Evolutionary conservation across 2,329 filamentous ascomycete species (phyloP).

Genomic region (Xenoacremonium recifei): DNA sequence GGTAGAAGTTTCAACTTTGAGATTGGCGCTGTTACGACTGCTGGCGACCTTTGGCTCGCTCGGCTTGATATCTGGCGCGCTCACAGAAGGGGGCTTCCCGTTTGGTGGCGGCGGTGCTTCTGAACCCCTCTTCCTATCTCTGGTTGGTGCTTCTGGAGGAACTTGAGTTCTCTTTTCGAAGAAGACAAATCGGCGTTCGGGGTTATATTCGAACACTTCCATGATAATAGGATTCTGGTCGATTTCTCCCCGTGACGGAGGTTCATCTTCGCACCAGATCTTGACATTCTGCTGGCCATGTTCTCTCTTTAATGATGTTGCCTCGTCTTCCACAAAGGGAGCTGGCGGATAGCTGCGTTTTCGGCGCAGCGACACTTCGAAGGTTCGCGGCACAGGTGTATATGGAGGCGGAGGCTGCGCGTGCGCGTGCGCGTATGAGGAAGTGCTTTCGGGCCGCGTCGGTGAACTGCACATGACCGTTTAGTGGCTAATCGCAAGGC

Average conservation of each 20-base stretch:
- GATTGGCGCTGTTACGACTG: too few relatives aligned
- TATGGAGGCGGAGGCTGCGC: conserved; percentile 17
- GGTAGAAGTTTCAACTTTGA: conserved; percentile 14
- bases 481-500: conserved; percentile 11
- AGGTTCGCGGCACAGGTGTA: conserved; percentile 14
- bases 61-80: conserved; percentile 14
- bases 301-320: conserved; percentile 60
- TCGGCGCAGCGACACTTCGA: conserved; percentile 14
- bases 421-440: conserved; percentile 13
- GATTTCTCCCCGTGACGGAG: conserved; percentile 59
- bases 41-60: too few relatives aligned
- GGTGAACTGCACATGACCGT: conserved; percentile 13
- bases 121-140: not conserved
- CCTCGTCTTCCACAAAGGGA: conserved; percentile 70
- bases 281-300: conserved; percentile 37
- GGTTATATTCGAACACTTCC: conserved; percentile 58
- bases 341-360: conserved; percentile 47
- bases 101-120: too few relatives aligned
- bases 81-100: too few relatives aligned
- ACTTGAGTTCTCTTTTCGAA: conserved; percentile 33
- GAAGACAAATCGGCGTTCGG: conserved; percentile 65
- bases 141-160: conserved; percentile 1
- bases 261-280: conserved; percentile 48
- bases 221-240: conserved; percentile 69
- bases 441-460: conserved; percentile 16